Evolutionary conservation across 495 filamentous ascomycete genomes (phyloP).

Genomic region (Hypoxylon intermedium): DNA sequence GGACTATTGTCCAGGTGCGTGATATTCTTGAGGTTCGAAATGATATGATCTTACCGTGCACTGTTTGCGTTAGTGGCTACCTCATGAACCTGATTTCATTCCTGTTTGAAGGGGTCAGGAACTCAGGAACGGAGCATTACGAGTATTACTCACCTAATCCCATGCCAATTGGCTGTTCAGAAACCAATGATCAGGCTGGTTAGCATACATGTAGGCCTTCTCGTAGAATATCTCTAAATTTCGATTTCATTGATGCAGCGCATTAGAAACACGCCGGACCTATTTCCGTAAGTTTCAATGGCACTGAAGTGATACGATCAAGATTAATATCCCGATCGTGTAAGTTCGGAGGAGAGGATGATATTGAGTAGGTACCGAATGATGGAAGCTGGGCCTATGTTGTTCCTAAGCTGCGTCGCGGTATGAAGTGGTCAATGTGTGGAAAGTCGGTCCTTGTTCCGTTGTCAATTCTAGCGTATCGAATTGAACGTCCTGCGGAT

Average conservation of each 20-base stretch:
- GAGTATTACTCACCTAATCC: too few relatives aligned
- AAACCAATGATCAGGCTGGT: conserved; percentile 15
- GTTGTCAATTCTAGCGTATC: conserved; percentile 26
- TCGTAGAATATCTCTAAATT: too few relatives aligned
- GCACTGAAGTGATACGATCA: too few relatives aligned
- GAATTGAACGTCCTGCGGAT: conserved; percentile 35
- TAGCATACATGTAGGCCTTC: too few relatives aligned
- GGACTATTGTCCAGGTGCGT: conserved; percentile 3
- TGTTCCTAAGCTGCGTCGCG: background rate
- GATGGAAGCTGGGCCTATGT: too few relatives aligned
- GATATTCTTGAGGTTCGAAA: conserved; percentile 17
- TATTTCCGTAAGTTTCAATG: too few relatives aligned
- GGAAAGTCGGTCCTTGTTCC: conserved; percentile 40
- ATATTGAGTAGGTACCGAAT: too few relatives aligned
- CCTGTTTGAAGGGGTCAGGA: background rate
- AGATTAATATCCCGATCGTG: background rate
- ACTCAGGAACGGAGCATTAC: conserved; percentile 15
- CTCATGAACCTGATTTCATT: conserved; percentile 20
- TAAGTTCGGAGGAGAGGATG: too few relatives aligned
- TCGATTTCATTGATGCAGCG: too few relatives aligned
- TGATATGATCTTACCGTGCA: conserved; percentile 14
- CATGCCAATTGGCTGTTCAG: background rate
- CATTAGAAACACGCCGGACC: conserved; percentile 17
- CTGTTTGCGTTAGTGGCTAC: conserved; percentile 1
- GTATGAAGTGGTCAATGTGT: conserved; percentile 11